Conservation (phyloP, 176 grass and related monocot genomes). For the Carex myosuroides region DNA sequence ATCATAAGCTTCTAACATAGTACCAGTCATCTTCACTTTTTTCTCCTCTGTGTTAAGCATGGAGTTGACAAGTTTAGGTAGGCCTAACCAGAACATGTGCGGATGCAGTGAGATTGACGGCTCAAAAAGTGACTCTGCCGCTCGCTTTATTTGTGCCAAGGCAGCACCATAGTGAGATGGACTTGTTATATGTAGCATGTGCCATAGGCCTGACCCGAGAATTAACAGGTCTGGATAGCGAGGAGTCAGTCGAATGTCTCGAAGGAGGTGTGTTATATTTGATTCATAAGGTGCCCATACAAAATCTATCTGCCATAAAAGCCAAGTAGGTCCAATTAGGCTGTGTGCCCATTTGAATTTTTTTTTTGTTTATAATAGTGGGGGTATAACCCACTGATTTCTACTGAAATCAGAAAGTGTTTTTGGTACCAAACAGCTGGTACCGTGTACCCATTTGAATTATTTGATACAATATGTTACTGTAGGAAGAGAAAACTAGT, state of each 20-base stretch:
- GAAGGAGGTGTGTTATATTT: slow-evolving; percentile 24
- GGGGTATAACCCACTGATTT: too few relatives aligned
- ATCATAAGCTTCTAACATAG: slow-evolving; percentile 52
- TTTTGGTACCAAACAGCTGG: too few relatives aligned
- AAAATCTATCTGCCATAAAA: slow-evolving; percentile 25
- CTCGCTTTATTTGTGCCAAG: slow-evolving; percentile 15
- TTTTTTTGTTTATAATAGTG: too few relatives aligned
- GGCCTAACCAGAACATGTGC: slow-evolving; percentile 83
- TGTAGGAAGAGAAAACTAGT: background rate
- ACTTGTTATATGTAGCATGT: slow-evolving; percentile 39
- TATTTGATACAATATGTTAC: background rate
- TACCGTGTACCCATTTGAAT: background rate
- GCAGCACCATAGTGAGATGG: slow-evolving; percentile 26
- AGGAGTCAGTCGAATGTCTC: slow-evolving; percentile 13
- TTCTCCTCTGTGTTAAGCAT: slow-evolving; percentile 87
- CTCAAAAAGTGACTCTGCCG: slow-evolving; percentile 17
- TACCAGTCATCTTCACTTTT: slow-evolving; percentile 58
- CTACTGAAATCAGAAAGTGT: too few relatives aligned
- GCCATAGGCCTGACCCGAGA: slow-evolving; percentile 36
- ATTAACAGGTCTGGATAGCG: slow-evolving; percentile 25
- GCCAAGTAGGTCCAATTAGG: background rate
- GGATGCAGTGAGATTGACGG: slow-evolving; percentile 15
- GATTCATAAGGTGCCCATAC: slow-evolving; percentile 40
- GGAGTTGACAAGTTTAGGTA: slow-evolving; percentile 55
- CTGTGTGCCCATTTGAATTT: background rate